A percentile compares a stretch with the other conserved stretches of the same genome.
Evolutionary conservation across 2,329 filamentous ascomycete species (phyloP).

Genomic region (Rutstroemia sp.): DNA sequence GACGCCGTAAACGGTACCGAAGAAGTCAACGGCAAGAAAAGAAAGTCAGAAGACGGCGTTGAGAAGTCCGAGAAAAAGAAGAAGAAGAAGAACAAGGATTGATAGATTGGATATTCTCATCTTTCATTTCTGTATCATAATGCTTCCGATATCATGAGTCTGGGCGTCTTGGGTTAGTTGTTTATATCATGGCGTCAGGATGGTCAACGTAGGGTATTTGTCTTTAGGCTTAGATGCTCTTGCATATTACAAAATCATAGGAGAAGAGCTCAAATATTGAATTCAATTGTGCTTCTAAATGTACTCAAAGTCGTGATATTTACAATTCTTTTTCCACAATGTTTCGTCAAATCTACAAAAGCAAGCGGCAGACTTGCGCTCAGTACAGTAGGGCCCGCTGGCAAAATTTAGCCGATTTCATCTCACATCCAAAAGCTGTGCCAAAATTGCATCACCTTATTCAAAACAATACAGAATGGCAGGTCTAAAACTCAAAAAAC

Average conservation of each 20-base stretch:
- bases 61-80: slow-evolving; percentile 53
- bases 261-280: slow-evolving; percentile 3
- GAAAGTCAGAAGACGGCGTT: slow-evolving; percentile 52
- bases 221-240: slow-evolving; percentile 9
- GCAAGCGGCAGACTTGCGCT: neutral
- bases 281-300: neutral
- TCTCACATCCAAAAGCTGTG: neutral
- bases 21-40: slow-evolving; percentile 52
- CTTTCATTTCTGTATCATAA: slow-evolving; percentile 15
- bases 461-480: slow-evolving; percentile 1
- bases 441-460: neutral
- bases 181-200: slow-evolving; percentile 9
- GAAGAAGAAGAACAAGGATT: slow-evolving; percentile 43
- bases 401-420: slow-evolving; percentile 1
- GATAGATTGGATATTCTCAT: slow-evolving; percentile 12
- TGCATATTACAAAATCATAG: slow-evolving; percentile 7
- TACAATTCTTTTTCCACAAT: neutral
- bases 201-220: slow-evolving; percentile 8
- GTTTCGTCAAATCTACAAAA: neutral
- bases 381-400: neutral
- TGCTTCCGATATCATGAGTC: slow-evolving; percentile 11
- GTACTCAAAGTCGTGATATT: too few species aligned
- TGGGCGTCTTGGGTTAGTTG: slow-evolving; percentile 11
- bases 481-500: slow-evolving; percentile 9
- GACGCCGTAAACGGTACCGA: slow-evolving; percentile 40